phyloP scores from a whole-genome alignment of 768 basidiomycete genomes.

The Boletus vermiculosoides region DNA sequence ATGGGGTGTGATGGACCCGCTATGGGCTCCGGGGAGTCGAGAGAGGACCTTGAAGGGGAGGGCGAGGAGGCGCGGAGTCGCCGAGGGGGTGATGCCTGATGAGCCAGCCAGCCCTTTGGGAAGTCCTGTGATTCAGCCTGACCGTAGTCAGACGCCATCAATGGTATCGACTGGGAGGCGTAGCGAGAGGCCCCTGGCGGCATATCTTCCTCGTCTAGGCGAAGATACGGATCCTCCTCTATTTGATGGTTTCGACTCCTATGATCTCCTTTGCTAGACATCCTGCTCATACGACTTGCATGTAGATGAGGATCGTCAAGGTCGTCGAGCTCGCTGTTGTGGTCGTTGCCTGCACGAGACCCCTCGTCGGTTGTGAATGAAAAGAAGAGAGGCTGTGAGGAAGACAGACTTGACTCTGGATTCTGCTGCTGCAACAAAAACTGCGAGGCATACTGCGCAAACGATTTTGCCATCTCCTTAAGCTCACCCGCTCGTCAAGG shows the following conservation, averaged over 20 bases:
- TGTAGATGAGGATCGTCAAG: constrained; percentile 74
- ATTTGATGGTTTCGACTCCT: constrained; percentile 34
- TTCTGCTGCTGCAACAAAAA: constrained; percentile 65
- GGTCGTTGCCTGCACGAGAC: constrained; percentile 47
- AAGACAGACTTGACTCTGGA: constrained; percentile 52
- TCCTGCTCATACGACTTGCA: constrained; percentile 32
- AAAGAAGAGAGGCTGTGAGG: constrained; percentile 81
- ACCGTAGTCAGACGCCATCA: constrained; percentile 36
- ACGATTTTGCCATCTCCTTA: constrained; percentile 58
- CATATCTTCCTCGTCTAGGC: constrained; percentile 67
- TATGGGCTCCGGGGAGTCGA: constrained; percentile 36
- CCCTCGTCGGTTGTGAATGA: constrained; percentile 80
- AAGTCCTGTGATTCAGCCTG: constrained; percentile 41
- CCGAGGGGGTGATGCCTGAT: constrained; percentile 63
- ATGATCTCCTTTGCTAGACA: constrained; percentile 29
- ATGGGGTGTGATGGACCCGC: constrained; percentile 29
- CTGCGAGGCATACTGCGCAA: constrained; percentile 80
- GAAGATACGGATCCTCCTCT: constrained; percentile 76
- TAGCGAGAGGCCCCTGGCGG: constrained; percentile 37
- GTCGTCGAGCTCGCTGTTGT: constrained; percentile 62
- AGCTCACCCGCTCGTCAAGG: constrained; percentile 18
- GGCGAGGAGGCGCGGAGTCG: constrained; percentile 43
- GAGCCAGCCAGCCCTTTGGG: constrained; percentile 67
- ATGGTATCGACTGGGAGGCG: constrained; percentile 36
- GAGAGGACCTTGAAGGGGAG: constrained; percentile 34